Base-by-base conservation (phyloP, 345 rosid genomes). In the Erucastrum elatum region DNA sequence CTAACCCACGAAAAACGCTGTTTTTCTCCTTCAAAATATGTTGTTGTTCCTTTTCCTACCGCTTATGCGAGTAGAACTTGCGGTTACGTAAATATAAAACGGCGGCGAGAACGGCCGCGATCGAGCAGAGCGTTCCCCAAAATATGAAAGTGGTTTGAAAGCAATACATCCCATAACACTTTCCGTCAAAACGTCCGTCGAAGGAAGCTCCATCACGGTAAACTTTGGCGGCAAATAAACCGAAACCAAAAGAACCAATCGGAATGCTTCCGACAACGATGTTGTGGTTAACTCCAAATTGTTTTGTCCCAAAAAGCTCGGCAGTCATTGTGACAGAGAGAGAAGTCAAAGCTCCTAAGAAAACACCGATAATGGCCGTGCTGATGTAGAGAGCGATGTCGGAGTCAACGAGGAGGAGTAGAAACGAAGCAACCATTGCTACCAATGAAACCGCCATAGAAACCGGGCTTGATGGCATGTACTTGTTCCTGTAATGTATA, bases 271-370 rank as follows among this genome's bases (percentile, higher is more conserved):
- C 84, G 2, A 94, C 93, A 51, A 94, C 82, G 0, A 94, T 74
- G 68, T 94, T 94, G 37, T 94, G 98, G 80, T 94, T 94, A 13
- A 94, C 87, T 4, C 91, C 77, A 63, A 94, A 92, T 35, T 88
- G 80, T 51, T 86, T 84, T 1, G 85, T 78, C 37, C 98, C 98
- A 51, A 94, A 94, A 9, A 94, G 86, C 74, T 94, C 95, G 0
- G 90, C 72, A 0, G 97, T 94, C 74, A 86, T 83, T 10, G 94
- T 68, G 5, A 90, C 95, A 0, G 98, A 66, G 13, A 92, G 82
- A 53, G 97, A 87, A 4, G 90, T 85, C 68, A 94, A 88, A 17
- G 97, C 91, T 1, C 98, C 97, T 0, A 89, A 87, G 64, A 88
- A 91, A 1, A 89, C 51, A 0, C 95, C 93, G 4, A 94, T 88